Percentiles rank a stretch among this genome's conserved stretches.
Conservation (phyloP, 2,329 filamentous ascomycete genomes). For the Aureobasidium sp. region DNA sequence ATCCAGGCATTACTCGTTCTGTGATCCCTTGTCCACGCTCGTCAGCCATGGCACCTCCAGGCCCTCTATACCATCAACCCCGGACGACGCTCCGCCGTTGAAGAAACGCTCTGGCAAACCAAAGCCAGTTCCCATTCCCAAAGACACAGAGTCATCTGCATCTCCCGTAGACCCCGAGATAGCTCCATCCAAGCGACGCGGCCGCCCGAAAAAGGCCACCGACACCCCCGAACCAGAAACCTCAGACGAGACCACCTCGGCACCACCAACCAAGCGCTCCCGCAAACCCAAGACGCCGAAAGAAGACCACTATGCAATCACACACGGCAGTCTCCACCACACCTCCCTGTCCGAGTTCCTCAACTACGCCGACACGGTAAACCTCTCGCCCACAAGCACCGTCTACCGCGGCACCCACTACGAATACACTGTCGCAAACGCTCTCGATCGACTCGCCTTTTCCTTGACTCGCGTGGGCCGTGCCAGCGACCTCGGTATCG, state of each 20-base stretch:
- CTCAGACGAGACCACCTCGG: not conserved
- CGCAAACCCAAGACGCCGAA: not conserved
- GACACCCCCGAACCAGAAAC: not conserved
- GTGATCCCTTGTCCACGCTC: not conserved
- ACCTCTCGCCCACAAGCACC: slow-evolving; percentile 47
- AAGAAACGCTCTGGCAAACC: not conserved
- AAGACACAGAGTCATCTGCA: not conserved
- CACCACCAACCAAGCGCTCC: not conserved
- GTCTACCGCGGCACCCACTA: slow-evolving; percentile 66
- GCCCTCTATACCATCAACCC: not conserved
- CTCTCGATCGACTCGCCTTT: slow-evolving; percentile 55
- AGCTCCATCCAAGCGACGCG: slow-evolving; percentile 6
- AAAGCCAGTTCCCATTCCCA: not conserved
- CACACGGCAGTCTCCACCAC: slow-evolving; percentile 41
- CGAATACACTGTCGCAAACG: slow-evolving; percentile 57
- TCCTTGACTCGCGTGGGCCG: slow-evolving; percentile 56
- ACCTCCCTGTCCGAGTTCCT: slow-evolving; percentile 57
- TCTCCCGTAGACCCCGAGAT: not conserved
- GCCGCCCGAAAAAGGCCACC: slow-evolving; percentile 7
- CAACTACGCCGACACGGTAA: slow-evolving; percentile 49
- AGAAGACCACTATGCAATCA: not conserved
- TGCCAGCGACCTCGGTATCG: slow-evolving; percentile 60
- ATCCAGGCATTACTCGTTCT: not conserved
- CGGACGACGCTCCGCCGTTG: not conserved
- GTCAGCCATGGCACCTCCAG: not conserved